Evolutionary conservation across 768 basidiomycete species (phyloP).

Genomic region (Gymnopilus junonius): DNA sequence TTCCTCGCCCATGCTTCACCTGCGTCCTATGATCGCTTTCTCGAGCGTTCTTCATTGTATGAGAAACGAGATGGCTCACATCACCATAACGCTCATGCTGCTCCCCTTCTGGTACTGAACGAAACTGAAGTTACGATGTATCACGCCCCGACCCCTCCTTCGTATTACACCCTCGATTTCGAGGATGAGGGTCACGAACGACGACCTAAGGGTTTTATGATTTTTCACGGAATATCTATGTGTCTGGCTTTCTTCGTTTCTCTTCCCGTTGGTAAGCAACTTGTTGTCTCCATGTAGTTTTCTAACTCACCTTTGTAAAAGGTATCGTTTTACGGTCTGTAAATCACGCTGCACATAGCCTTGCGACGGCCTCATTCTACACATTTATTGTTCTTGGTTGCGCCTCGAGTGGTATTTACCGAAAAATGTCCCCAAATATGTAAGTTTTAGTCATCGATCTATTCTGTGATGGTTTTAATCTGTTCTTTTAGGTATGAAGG

Average conservation of each 20-base stretch:
- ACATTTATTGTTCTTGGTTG: constrained; percentile 64
- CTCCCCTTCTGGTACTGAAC: constrained; percentile 67
- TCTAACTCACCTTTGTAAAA: constrained; percentile 31
- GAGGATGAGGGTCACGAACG: constrained; percentile 49
- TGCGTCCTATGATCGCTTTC: neutral
- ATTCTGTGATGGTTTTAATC: constrained; percentile 1
- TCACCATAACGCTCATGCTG: constrained; percentile 53
- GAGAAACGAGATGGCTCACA: constrained; percentile 40
- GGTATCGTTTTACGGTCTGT: constrained; percentile 83
- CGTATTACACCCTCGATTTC: constrained; percentile 84
- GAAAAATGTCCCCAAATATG: constrained; percentile 83
- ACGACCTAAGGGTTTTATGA: constrained; percentile 73
- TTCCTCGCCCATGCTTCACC: constrained; percentile 12
- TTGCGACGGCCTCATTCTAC: constrained; percentile 69
- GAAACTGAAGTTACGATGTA: constrained; percentile 71
- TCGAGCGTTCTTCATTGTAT: neutral
- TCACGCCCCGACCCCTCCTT: constrained; percentile 75
- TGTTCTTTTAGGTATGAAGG: constrained; percentile 66
- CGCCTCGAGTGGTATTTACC: constrained; percentile 70
- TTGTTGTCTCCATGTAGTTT: neutral
- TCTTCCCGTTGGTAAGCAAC: constrained; percentile 73
- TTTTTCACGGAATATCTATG: constrained; percentile 76
- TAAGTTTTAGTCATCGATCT: constrained; percentile 43
- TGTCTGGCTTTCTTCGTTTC: constrained; percentile 80
- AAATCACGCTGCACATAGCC: constrained; percentile 64